Evolutionary conservation across 78 protist genomes (phyloP).

Genomic region (Cavenderia fasciculata): DNA sequence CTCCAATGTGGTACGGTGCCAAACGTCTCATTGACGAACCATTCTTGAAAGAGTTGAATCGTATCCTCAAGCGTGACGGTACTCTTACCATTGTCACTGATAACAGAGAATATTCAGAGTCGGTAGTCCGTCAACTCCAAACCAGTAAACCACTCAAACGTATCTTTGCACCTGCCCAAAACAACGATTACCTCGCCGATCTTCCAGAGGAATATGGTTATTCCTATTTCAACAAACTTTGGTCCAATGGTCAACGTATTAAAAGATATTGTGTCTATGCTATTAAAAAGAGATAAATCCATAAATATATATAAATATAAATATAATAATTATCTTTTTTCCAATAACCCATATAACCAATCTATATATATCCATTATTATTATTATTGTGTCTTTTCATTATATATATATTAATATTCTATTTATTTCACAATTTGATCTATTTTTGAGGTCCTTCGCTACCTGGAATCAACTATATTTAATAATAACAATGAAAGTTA

Average conservation of each 20-base stretch:
- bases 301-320: neutral
- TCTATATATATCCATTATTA: neutral
- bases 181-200: constrained; percentile 14
- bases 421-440: constrained; percentile 1
- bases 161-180: constrained; percentile 66
- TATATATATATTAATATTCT: neutral
- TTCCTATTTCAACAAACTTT: constrained; percentile 84
- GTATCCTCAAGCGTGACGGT: constrained; percentile 73
- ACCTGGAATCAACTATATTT: constrained; percentile 67
- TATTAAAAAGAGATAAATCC: constrained; percentile 31
- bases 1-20: constrained; percentile 85
- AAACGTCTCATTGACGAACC: constrained; percentile 59
- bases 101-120: constrained; percentile 57
- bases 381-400: neutral
- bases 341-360: neutral
- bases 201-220: constrained; percentile 85
- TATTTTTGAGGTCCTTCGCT: constrained; percentile 60
- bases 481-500: neutral
- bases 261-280: constrained; percentile 76
- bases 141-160: constrained; percentile 9
- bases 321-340: too few relatives aligned
- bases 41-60: constrained; percentile 52
- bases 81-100: constrained; percentile 82
- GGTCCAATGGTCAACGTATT: constrained; percentile 80
- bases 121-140: constrained; percentile 8